These are phyloP conservation scores for Colletotrichum agaves DNA, from an alignment of 2,329 filamentous ascomycete genomes.

Conservation along the genomic window DNA sequence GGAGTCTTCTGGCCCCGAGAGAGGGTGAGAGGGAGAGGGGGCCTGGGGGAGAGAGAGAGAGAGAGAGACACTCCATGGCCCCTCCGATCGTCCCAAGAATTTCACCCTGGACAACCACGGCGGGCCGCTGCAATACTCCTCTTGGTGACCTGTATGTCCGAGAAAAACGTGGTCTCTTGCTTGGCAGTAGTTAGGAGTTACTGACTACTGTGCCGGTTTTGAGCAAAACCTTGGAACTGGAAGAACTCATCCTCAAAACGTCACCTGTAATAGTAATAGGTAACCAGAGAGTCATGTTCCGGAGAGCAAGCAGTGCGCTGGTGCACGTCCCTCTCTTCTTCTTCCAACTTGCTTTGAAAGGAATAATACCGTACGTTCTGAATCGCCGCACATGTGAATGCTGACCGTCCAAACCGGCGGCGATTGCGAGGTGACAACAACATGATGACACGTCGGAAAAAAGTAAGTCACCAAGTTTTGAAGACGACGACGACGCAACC, in stretches of 20 bases:
- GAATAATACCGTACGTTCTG: background rate
- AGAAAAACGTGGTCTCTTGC: too few species aligned
- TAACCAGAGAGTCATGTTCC: conserved; percentile 16
- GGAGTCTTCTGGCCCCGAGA: conserved; percentile 1
- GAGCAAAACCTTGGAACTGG: too few species aligned
- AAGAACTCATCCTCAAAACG: conserved; percentile 6
- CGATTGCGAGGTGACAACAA: background rate
- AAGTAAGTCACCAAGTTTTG: background rate
- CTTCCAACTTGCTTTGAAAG: background rate
- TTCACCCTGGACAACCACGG: conserved; percentile 35
- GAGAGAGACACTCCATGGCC: conserved; percentile 46
- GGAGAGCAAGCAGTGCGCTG: background rate
- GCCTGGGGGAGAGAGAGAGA: too few species aligned
- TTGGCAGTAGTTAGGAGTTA: too few species aligned
- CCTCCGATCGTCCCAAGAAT: conserved; percentile 58
- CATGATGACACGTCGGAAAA: background rate
- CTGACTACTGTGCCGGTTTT: too few species aligned
- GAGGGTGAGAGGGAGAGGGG: background rate
- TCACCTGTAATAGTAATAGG: too few species aligned
- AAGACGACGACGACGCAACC: background rate
- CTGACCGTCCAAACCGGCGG: background rate
- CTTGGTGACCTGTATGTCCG: too few species aligned
- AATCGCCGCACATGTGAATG: conserved; percentile 18
- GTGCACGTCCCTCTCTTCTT: conserved; percentile 4
- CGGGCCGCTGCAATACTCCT: conserved; percentile 18